A percentile compares a stretch with the other conserved stretches of the same genome.
phyloP scores from a whole-genome alignment of 768 basidiomycete genomes.

The Lentinula guzmanii region DNA sequence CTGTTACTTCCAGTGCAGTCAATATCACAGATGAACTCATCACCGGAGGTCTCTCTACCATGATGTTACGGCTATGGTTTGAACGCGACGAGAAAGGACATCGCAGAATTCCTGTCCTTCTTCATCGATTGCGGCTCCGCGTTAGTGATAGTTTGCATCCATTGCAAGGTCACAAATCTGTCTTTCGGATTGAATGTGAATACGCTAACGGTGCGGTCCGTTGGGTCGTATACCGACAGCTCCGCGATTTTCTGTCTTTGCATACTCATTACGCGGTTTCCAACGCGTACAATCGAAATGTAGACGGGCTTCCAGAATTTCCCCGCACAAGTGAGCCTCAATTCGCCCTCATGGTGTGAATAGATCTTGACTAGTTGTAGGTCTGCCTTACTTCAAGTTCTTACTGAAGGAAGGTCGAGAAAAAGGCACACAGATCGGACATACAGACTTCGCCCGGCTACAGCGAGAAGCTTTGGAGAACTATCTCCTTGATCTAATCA shows the following conservation, averaged over 20 bases:
- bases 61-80: slow-evolving; percentile 79
- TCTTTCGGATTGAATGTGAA: slow-evolving; percentile 92
- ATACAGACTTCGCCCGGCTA: slow-evolving; percentile 71
- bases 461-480: slow-evolving; percentile 82
- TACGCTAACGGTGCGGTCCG: slow-evolving; percentile 89
- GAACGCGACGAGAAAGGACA: slow-evolving; percentile 83
- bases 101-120: slow-evolving; percentile 70
- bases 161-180: slow-evolving; percentile 65
- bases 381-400: slow-evolving; percentile 88
- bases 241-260: slow-evolving; percentile 86
- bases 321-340: slow-evolving; percentile 61
- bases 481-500: slow-evolving; percentile 83
- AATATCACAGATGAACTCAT: slow-evolving; percentile 83
- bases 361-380: slow-evolving; percentile 25
- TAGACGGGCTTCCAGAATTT: slow-evolving; percentile 85
- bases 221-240: slow-evolving; percentile 94
- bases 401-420: slow-evolving; percentile 58
- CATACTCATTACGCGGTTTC: slow-evolving; percentile 87
- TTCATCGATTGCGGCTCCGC: slow-evolving; percentile 78
- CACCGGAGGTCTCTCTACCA: slow-evolving; percentile 68
- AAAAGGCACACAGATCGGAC: slow-evolving; percentile 44
- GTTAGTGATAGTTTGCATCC: slow-evolving; percentile 86
- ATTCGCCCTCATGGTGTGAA: background rate
- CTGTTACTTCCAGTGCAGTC: slow-evolving; percentile 46
- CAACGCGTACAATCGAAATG: slow-evolving; percentile 69